phyloP scores from a whole-genome alignment of 164 flowering plant genomes.

The Piper longum region DNA sequence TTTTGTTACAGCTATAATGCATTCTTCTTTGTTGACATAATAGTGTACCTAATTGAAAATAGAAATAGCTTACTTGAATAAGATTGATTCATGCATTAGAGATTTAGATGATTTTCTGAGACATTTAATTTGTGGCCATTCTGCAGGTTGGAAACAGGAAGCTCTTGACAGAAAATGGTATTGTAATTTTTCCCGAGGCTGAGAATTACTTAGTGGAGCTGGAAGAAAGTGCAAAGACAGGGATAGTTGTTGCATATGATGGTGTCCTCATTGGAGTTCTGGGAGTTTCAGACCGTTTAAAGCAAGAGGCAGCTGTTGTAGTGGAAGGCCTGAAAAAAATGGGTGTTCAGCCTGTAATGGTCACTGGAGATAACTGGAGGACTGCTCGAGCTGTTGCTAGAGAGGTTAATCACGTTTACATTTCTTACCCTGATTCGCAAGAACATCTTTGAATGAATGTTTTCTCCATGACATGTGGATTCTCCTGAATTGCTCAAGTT shows the following conservation, averaged over 20 bases:
- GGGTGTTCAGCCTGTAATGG: constrained; percentile 90
- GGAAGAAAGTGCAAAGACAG: constrained; percentile 88
- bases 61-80: too few relatives aligned
- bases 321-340: constrained; percentile 75
- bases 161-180: constrained; percentile 57
- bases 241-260: constrained; percentile 67
- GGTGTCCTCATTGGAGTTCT: constrained; percentile 52
- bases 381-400: constrained; percentile 91
- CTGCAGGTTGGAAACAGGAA: constrained; percentile 85
- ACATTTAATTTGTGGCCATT: not conserved
- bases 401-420: constrained; percentile 38
- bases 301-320: constrained; percentile 91
- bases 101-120: not conserved
- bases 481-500: not conserved
- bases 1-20: not conserved
- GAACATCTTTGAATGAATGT: too few relatives aligned
- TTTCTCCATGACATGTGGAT: too few relatives aligned
- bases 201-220: constrained; percentile 66
- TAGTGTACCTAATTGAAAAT: not conserved
- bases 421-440: too few relatives aligned
- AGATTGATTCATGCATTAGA: too few relatives aligned
- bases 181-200: constrained; percentile 35
- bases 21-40: not conserved
- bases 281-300: constrained; percentile 85
- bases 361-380: constrained; percentile 97